Evolutionary conservation across 495 filamentous ascomycete genomes (phyloP).

Genomic region (Corynascus novoguineensis): DNA sequence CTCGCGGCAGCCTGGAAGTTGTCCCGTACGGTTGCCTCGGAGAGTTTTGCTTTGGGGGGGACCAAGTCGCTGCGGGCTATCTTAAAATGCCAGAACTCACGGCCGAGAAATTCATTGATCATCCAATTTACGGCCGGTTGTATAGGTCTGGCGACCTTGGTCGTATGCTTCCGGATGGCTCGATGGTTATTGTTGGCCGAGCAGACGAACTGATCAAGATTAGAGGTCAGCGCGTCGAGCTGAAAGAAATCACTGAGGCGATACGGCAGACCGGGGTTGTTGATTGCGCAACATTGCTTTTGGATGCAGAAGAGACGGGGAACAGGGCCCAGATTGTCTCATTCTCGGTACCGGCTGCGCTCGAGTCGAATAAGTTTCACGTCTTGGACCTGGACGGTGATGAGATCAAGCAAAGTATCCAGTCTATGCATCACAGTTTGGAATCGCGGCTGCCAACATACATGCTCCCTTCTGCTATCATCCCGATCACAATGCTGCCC

Average conservation of each 20-base stretch:
- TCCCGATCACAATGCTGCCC: constrained; percentile 61
- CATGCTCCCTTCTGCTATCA: constrained; percentile 61
- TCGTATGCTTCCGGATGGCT: constrained; percentile 62
- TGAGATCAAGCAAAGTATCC: constrained; percentile 18
- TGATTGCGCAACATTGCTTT: constrained; percentile 51
- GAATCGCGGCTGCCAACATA: constrained; percentile 50
- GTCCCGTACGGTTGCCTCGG: constrained; percentile 65
- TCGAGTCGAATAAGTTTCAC: constrained; percentile 16
- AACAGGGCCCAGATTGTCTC: constrained; percentile 46
- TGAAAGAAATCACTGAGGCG: constrained; percentile 66
- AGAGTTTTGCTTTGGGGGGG: constrained; percentile 78
- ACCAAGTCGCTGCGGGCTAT: constrained; percentile 71
- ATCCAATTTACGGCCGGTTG: constrained; percentile 59
- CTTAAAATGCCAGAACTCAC: constrained; percentile 53
- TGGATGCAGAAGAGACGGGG: constrained; percentile 22
- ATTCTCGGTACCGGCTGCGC: constrained; percentile 48
- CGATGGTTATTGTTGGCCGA: constrained; percentile 65
- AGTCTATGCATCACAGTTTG: constrained; percentile 40
- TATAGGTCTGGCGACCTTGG: constrained; percentile 71
- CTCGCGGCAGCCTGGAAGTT: constrained; percentile 34
- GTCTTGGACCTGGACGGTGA: constrained; percentile 26
- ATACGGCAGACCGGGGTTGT: constrained; percentile 43
- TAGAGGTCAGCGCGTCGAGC: constrained; percentile 70
- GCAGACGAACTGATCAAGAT: constrained; percentile 79
- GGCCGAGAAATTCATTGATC: constrained; percentile 55